Evolutionary conservation across 495 filamentous ascomycete genomes (phyloP).

Genomic region (Staphylotrichum tortipilum): DNA sequence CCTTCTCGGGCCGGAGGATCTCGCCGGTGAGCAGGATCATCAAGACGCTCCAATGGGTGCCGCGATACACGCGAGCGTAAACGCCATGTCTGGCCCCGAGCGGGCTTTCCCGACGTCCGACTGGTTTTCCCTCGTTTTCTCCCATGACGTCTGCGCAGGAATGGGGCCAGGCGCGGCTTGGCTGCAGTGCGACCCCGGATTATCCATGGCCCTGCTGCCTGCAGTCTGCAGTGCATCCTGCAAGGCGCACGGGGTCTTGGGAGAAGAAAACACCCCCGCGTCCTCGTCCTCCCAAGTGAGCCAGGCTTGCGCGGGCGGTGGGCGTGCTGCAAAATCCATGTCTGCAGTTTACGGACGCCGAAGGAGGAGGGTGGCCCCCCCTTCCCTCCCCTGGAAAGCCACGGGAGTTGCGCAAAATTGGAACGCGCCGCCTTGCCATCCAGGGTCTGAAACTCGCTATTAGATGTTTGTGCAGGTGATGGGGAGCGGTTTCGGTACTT

Average conservation of each 20-base stretch:
- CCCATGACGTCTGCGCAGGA: too few species aligned
- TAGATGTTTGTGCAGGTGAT: not conserved
- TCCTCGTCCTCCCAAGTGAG: not conserved
- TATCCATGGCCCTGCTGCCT: not conserved
- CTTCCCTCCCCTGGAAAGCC: not conserved
- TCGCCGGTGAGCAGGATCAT: not conserved
- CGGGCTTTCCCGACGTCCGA: not conserved
- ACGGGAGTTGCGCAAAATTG: not conserved
- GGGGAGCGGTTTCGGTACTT: not conserved
- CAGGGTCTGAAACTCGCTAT: slow-evolving; percentile 6
- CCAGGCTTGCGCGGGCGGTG: too few species aligned
- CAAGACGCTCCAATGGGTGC: not conserved
- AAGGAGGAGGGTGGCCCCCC: too few species aligned
- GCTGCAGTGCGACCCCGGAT: too few species aligned
- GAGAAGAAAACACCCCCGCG: not conserved
- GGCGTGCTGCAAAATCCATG: too few species aligned
- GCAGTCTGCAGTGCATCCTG: not conserved
- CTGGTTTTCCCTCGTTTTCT: not conserved
- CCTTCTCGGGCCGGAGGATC: not conserved
- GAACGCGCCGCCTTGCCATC: not conserved
- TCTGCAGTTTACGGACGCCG: too few species aligned
- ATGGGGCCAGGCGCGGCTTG: too few species aligned
- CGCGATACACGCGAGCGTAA: slow-evolving; percentile 6
- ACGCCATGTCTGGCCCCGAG: not conserved
- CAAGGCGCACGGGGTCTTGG: not conserved